Conservation (phyloP, 352 stramenopile species). For the Peronosclerospora sorghi region DNA sequence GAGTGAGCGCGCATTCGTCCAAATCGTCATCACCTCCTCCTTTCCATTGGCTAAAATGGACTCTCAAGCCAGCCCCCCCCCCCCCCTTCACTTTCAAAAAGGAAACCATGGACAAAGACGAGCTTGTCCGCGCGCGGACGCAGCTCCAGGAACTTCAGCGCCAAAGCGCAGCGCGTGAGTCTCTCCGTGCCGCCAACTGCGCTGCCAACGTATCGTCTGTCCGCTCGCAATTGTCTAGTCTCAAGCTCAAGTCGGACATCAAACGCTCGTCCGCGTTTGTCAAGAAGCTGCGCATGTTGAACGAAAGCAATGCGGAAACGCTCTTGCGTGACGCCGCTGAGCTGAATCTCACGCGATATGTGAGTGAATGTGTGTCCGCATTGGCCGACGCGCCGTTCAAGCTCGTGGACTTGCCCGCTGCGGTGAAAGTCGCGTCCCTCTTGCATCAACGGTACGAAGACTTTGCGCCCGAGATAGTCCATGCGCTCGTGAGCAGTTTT, state of each 20-base stretch:
- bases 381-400: slow-evolving; percentile 85
- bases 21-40: neutral
- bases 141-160: slow-evolving; percentile 40
- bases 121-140: slow-evolving; percentile 7
- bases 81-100: slow-evolving; percentile 1
- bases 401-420: slow-evolving; percentile 70
- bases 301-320: slow-evolving; percentile 53
- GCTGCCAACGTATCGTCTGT: slow-evolving; percentile 28
- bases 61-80: neutral
- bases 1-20: no score
- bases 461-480: slow-evolving; percentile 60
- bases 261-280: slow-evolving; percentile 98
- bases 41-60: neutral
- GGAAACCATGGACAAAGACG: slow-evolving; percentile 10
- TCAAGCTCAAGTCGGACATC: slow-evolving; percentile 95
- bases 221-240: slow-evolving; percentile 76
- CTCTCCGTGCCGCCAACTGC: slow-evolving; percentile 53
- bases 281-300: slow-evolving; percentile 89
- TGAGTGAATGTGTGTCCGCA: slow-evolving; percentile 89
- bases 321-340: slow-evolving; percentile 81
- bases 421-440: slow-evolving; percentile 76
- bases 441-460: slow-evolving; percentile 89
- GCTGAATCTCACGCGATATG: slow-evolving; percentile 91
- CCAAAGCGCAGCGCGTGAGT: slow-evolving; percentile 17
- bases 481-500: slow-evolving; percentile 43